Conservation (phyloP, 2,329 filamentous ascomycete species). For the Diplocarpon rosae region DNA sequence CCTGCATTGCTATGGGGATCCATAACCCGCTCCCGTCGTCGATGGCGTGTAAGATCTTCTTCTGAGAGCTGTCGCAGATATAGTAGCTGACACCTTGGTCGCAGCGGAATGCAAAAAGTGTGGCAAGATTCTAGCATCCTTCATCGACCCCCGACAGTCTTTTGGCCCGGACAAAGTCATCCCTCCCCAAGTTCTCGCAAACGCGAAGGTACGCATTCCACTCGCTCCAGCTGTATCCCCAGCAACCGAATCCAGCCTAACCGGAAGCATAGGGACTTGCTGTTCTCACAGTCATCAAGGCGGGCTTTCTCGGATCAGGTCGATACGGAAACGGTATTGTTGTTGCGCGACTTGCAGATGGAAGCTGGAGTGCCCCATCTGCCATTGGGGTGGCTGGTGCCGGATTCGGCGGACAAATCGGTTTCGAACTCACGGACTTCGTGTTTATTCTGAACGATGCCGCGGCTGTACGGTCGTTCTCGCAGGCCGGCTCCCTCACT, state of each 20-base stretch:
- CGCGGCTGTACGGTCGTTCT: slow-evolving; percentile 83
- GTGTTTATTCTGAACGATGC: slow-evolving; percentile 97
- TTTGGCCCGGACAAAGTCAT: slow-evolving; percentile 98
- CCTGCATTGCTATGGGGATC: slow-evolving; percentile 40
- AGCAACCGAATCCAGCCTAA: slow-evolving; percentile 5
- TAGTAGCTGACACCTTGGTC: slow-evolving; percentile 10
- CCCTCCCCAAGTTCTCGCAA: slow-evolving; percentile 76
- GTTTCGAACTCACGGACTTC: slow-evolving; percentile 83
- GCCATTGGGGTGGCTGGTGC: slow-evolving; percentile 73
- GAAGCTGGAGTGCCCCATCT: slow-evolving; percentile 69
- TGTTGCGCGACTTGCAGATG: slow-evolving; percentile 66
- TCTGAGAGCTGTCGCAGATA: background rate
- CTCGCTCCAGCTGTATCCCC: background rate
- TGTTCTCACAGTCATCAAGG: slow-evolving; percentile 78
- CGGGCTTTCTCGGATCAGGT: slow-evolving; percentile 73
- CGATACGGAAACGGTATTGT: slow-evolving; percentile 76
- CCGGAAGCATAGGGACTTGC: slow-evolving; percentile 51
- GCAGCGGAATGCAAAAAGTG: slow-evolving; percentile 96
- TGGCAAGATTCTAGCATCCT: slow-evolving; percentile 87
- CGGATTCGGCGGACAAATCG: slow-evolving; percentile 77
- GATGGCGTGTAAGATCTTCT: slow-evolving; percentile 49
- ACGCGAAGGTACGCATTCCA: slow-evolving; percentile 61
- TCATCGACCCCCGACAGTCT: slow-evolving; percentile 84
- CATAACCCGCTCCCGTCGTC: slow-evolving; percentile 57
- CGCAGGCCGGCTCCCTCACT: slow-evolving; percentile 82